Evolutionary conservation across 148 eudicot genomes (phyloP).

Genomic region (Suaeda aralocaspica): DNA sequence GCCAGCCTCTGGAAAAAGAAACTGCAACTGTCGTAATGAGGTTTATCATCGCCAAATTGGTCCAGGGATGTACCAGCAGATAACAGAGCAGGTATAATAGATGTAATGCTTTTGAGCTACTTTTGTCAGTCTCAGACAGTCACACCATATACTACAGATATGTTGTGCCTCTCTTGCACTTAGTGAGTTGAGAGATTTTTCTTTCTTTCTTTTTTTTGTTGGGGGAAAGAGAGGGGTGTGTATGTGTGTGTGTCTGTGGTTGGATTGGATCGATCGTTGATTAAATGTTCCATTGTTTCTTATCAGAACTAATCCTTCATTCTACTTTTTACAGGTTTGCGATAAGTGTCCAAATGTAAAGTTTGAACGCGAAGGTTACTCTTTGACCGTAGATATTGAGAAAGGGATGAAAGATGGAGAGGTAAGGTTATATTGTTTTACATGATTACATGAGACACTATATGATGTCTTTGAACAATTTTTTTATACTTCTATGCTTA

Average conservation of each 20-base stretch:
- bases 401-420: slow-evolving; percentile 99
- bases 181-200: background rate
- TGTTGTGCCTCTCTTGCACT: no score
- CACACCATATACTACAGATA: no score
- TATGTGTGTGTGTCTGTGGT: no score
- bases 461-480: background rate
- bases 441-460: slow-evolving; percentile 1
- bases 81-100: slow-evolving; percentile 79
- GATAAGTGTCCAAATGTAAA: slow-evolving; percentile 92
- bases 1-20: slow-evolving; percentile 83
- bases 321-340: slow-evolving; percentile 58
- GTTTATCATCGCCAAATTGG: slow-evolving; percentile 97
- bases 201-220: no score
- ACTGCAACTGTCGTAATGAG: slow-evolving; percentile 94
- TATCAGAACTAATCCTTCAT: slow-evolving; percentile 2
- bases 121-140: background rate
- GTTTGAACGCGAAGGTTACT: slow-evolving; percentile 83
- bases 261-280: no score
- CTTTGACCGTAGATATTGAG: slow-evolving; percentile 89
- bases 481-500: background rate
- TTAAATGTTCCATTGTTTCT: background rate
- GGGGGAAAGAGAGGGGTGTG: background rate
- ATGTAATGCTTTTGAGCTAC: background rate
- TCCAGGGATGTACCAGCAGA: slow-evolving; percentile 99
- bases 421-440: slow-evolving; percentile 44